phyloP scores from a whole-genome alignment of 352 stramenopile genomes.

The Phytophthora crassamura region DNA sequence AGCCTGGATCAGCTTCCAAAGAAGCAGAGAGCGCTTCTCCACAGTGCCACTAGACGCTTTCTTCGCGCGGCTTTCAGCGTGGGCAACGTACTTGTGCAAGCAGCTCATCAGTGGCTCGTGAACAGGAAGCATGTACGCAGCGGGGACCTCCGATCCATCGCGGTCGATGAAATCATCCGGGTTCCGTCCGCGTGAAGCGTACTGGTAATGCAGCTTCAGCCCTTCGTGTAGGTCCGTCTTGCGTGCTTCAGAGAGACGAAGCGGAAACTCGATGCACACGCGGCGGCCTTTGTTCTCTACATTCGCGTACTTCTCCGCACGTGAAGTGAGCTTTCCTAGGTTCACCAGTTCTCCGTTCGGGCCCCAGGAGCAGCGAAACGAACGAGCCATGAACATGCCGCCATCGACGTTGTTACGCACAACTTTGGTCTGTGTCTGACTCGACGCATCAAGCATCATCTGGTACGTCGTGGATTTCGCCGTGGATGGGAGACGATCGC shows the following conservation, averaged over 20 bases:
- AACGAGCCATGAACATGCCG: slow-evolving; percentile 79
- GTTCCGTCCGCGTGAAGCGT: slow-evolving; percentile 39
- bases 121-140: slow-evolving; percentile 55
- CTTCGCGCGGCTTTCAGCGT: slow-evolving; percentile 41
- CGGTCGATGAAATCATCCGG: slow-evolving; percentile 30
- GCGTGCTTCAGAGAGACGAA: slow-evolving; percentile 42
- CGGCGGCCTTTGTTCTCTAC: slow-evolving; percentile 29
- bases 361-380: slow-evolving; percentile 85
- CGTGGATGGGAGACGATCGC: slow-evolving; percentile 27
- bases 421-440: slow-evolving; percentile 34
- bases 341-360: slow-evolving; percentile 81
- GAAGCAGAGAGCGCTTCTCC: slow-evolving; percentile 37
- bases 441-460: slow-evolving; percentile 60
- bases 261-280: slow-evolving; percentile 63
- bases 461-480: slow-evolving; percentile 76
- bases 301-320: slow-evolving; percentile 19
- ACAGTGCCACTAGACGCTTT: slow-evolving; percentile 15
- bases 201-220: slow-evolving; percentile 68
- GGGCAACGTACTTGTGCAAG: slow-evolving; percentile 66
- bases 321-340: slow-evolving; percentile 51
- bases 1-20: slow-evolving; percentile 79
- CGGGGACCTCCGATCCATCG: slow-evolving; percentile 39
- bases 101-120: slow-evolving; percentile 59
- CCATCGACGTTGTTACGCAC: slow-evolving; percentile 67
- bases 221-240: slow-evolving; percentile 58